A percentile compares a stretch with the other conserved stretches of the same genome.
These are phyloP conservation scores for Fusarium pseudoanthophilum DNA, from an alignment of 2,329 filamentous ascomycete genomes.

Conservation along the genomic window DNA sequence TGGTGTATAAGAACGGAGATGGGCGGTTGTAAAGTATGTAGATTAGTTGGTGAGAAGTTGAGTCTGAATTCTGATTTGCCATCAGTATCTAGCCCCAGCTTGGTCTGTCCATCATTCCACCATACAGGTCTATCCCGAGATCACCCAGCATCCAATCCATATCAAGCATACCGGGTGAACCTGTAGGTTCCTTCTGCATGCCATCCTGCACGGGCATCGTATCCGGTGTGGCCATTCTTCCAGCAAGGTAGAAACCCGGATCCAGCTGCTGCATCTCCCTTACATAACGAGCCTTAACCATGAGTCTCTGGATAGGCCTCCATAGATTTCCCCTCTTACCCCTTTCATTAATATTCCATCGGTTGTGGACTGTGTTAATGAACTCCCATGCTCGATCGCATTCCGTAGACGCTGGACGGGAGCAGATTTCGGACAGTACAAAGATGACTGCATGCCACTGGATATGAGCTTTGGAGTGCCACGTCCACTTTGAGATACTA, in stretches of 20 bases:
- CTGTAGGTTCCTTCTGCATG: neutral
- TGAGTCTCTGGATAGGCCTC: neutral
- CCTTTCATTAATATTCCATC: neutral
- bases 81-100: neutral
- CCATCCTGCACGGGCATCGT: fast-evolving
- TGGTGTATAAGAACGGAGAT: neutral
- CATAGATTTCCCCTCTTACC: neutral
- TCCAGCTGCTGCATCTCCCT: neutral
- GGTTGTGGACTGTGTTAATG: neutral
- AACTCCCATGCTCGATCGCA: neutral
- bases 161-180: fast-evolving
- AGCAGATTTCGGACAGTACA: neutral
- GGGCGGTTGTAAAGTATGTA: neutral
- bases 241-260: neutral
- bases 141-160: neutral
- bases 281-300: neutral
- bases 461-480: neutral
- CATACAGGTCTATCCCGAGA: neutral
- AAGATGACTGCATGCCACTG: neutral
- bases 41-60: neutral
- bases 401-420: fast-evolving
- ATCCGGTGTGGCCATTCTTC: neutral
- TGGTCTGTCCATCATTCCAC: neutral
- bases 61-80: fast-evolving
- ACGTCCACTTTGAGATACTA: neutral